phyloP scores from a whole-genome alignment of 345 rosid species.

The Syzygium aromaticum region DNA sequence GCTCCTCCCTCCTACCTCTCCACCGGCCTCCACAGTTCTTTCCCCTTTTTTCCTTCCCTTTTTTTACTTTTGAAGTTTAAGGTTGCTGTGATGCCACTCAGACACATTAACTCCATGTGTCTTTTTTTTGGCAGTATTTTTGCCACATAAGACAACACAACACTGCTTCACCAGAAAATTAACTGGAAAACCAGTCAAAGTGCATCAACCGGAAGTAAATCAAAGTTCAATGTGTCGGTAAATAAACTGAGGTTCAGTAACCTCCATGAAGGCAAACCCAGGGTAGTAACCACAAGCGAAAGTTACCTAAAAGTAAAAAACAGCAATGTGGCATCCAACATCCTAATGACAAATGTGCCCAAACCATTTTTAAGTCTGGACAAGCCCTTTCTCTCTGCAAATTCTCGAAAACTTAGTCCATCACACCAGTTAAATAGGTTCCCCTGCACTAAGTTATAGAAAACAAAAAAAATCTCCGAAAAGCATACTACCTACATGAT shows the following conservation, averaged over 20 bases:
- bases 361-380: background rate
- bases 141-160: background rate
- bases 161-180: background rate
- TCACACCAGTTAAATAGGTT: background rate
- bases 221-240: background rate
- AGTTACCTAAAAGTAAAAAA: background rate
- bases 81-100: background rate
- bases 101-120: background rate
- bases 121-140: background rate
- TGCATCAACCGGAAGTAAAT: background rate
- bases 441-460: background rate
- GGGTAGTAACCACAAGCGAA: background rate
- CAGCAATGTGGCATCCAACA: background rate
- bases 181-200: background rate
- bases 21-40: background rate
- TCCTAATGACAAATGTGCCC: background rate
- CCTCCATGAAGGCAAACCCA: background rate
- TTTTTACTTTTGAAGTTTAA: background rate
- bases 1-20: background rate
- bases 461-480: background rate
- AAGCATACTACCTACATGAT: background rate
- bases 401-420: background rate
- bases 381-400: background rate
- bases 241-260: background rate
- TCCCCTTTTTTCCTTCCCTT: background rate